Evolutionary conservation across 192 early-diverging fungal species (phyloP), one percentile per base, ranked within the genome.

Genomic region (Backusella luteola): DNA sequence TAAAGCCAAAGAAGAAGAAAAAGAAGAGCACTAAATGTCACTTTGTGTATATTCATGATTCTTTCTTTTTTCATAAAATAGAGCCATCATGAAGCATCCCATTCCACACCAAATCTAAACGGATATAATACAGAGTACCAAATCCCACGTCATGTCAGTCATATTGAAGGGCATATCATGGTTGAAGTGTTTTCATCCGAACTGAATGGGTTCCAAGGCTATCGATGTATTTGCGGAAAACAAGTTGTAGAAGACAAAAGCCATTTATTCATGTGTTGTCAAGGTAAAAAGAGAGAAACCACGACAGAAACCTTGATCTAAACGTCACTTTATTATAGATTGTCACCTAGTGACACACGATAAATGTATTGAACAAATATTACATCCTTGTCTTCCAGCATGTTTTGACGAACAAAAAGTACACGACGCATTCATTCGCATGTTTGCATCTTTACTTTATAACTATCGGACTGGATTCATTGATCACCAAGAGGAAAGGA

Each of bases 371-470:
- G 77, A 82, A 12, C 77, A 89, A 41, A 70, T 94, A 72, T 71
- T 77, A 73, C 89, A 87, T 73, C 87, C 85, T 17, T 91, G 79
- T 78, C 77, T 80, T 74, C 85, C 93, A 11, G 84, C 85, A 1
- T 80, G 81, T 52, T 95, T 94, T 76, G 86, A 94, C 75, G 93
- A 94, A 73, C 69, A 80, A 15, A 90, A 90, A 52, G 87, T 95
- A 38, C 88, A 86, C 66, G 79, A 84, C 67, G 81, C 89, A 11
- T 93, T 94, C 34, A 79, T 95, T 66, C 90, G 91, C 76, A 85
- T 94, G 73, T 94, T 94, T 83, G 90, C 92, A 3, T 93, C 92
- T 2, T 80, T 95, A 17, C 82, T 95, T 38, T 90, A 88, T 56
- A 79, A 91, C 41, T 95, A 95, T 81, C 83, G 94, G 44, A 56